Evolutionary conservation across 345 rosid genomes (phyloP), one percentile per base, ranked within the genome.

Genomic region (Rhodamnia argentea): DNA sequence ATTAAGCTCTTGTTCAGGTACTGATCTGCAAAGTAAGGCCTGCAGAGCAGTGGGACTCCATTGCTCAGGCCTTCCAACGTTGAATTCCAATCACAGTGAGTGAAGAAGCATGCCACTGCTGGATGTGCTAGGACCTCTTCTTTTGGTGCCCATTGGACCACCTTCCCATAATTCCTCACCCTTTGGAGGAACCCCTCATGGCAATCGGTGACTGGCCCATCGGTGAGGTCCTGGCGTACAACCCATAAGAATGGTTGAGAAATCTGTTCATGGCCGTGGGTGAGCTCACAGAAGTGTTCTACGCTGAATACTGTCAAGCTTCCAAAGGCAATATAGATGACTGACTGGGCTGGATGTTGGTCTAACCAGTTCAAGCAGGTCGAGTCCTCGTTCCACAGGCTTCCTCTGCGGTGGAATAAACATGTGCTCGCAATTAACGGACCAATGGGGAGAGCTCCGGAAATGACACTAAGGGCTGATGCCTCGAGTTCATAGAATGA

Each of bases 281-380:
- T 92, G 2, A 94, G 84, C 84, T 92, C 94, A 0, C 88, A 78
- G 0, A 94, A 87, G 59, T 93, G 92, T 13, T 87, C 47, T 20
- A 86, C 87, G 50, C 84, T 85, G 26, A 88, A 40, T 50, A 83
- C 26, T 3, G 74, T 64, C 4, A 86, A 0, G 85, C 92, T 93
- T 7, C 95, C 93, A 83, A 94, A 92, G 20, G 95, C 92, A 82
- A 90, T 88, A 83, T 94, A 94, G 11, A 93, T 87, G 32, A 92
- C 92, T 1, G 94, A 90, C 3, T 87, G 76, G 4, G 86, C 15
- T 6, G 89, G 85, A 54, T 86, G 92, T 18, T 89, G 82, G 74
- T 93, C 91, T 7, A 94, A 93, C 95, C 93, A 93, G 83, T 57
- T 51, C 47, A 84, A 84, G 86, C 90, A 89, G 51, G 90, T 70